These are phyloP conservation scores for Talaromyces funiculosus DNA, from an alignment of 2,329 filamentous ascomycete genomes.

Conservation along the genomic window DNA sequence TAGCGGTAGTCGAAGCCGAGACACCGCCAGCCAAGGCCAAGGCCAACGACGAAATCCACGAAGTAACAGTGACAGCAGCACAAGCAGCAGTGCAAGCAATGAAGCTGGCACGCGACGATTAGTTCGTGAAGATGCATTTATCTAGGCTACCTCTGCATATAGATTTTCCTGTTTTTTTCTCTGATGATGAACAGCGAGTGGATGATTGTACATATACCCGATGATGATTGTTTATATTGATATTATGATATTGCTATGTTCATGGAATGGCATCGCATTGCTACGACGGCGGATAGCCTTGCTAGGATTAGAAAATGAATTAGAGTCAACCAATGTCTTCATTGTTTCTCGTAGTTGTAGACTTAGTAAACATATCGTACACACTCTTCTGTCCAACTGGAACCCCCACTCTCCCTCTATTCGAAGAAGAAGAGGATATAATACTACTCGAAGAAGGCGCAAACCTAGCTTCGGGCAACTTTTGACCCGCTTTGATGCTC, in stretches of 20 bases:
- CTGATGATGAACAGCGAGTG: not conserved
- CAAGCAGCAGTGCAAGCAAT: constrained; percentile 11
- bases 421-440: constrained; percentile 32
- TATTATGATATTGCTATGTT: too few species aligned
- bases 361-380: constrained; percentile 44
- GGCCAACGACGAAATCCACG: not conserved
- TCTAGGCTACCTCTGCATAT: not conserved
- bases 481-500: constrained; percentile 68
- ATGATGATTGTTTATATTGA: not conserved
- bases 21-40: not conserved
- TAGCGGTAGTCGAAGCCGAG: not conserved
- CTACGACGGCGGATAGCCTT: not conserved
- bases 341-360: not conserved
- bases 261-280: not conserved
- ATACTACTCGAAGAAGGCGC: constrained; percentile 35
- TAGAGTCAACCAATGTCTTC: not conserved
- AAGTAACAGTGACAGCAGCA: constrained; percentile 11
- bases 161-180: not conserved
- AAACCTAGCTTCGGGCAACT: constrained; percentile 70
- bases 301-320: not conserved
- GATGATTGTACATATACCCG: not conserved
- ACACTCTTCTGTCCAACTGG: constrained; percentile 61
- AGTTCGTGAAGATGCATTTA: constrained; percentile 10
- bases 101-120: constrained; percentile 6
- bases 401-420: constrained; percentile 29